Evolutionary conservation across 2,329 filamentous ascomycete species (phyloP), one percentile per base, ranked within the genome.

Genomic region (Colletotrichum gigasporum): DNA sequence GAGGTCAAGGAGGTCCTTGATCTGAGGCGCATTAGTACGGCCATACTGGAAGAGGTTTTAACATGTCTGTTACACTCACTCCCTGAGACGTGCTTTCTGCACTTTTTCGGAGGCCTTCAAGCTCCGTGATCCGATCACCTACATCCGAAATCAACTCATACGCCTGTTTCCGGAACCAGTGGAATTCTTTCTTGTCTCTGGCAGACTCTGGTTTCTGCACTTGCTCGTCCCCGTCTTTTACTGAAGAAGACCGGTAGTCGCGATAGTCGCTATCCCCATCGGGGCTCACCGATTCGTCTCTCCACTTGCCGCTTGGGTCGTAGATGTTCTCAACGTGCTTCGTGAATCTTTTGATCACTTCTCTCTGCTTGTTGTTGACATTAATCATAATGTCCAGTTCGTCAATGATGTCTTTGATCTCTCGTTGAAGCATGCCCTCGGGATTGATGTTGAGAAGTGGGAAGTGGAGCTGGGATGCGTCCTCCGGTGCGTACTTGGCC

Each of bases 331-430:
- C 47, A 1, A 69, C 71, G 30, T 73, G 68, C 24, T 63, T 63
- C 1, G 69, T 68, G 55, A 74, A 77, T 3, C 66, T 65, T 18
- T 71, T 70, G 3, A 78, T 55, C 0, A 77, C 71, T 3, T 76
- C 72, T 2, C 63, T 45, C 37, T 82, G 81, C n/a, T 75, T 72
- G 5, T 71, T 72, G 4, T 73, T 70, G 12, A 83, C 72, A 12
- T 76, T 72, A 0, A 78, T 69, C 72, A 84, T 82, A 53, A 84
- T 84, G 8, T 79, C 77, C 0, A 85, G 73, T 63, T 85, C 82
- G 12, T 83, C 81, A 1, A 79, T 68, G 20, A 84, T 81, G 41
- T 84, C 81, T 50, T 81, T 80, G 9, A 81, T 78, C 52, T 84
- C 82, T 0, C 73, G 70, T 30, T 82, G 76, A 0, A 84, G 70